These are phyloP conservation scores for Lavandula angustifolia DNA, from an alignment of 257 asterid species.

Conservation along the genomic window DNA sequence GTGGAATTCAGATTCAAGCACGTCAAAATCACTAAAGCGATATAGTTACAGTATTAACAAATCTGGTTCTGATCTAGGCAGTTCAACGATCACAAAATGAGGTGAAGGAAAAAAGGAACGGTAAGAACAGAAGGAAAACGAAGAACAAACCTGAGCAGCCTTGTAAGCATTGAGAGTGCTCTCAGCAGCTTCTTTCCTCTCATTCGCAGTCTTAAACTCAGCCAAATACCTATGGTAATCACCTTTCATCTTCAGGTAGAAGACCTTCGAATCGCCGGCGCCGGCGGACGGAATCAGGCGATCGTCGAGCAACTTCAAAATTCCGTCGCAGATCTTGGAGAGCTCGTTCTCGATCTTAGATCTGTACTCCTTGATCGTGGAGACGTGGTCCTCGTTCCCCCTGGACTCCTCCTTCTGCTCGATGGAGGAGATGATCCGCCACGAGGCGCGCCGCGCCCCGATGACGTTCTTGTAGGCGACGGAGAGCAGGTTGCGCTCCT, in stretches of 20 bases:
- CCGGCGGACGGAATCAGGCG: conserved; percentile 40
- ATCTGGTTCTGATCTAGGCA: conserved; percentile 13
- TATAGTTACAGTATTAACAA: neutral
- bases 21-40: neutral
- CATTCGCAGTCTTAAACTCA: conserved; percentile 43
- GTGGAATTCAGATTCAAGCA: conserved; percentile 8
- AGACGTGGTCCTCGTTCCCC: conserved; percentile 42
- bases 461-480: conserved; percentile 49
- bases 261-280: conserved; percentile 44
- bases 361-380: conserved; percentile 42
- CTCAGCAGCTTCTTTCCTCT: conserved; percentile 53
- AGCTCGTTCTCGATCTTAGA: conserved; percentile 46
- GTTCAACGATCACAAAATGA: neutral
- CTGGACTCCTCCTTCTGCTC: conserved; percentile 50
- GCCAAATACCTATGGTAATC: conserved; percentile 47
- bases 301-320: conserved; percentile 39
- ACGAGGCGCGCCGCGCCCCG: conserved; percentile 42
- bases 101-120: neutral
- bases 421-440: conserved; percentile 46
- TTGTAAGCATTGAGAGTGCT: conserved; percentile 44
- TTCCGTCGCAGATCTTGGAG: conserved; percentile 40
- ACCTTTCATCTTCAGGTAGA: conserved; percentile 48
- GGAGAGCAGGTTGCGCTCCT: conserved; percentile 45
- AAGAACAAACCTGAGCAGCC: conserved; percentile 45
- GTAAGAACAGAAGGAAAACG: neutral